These are phyloP conservation scores for Bremia lactucae DNA, from an alignment of 352 stramenopile species.

Conservation along the genomic window DNA sequence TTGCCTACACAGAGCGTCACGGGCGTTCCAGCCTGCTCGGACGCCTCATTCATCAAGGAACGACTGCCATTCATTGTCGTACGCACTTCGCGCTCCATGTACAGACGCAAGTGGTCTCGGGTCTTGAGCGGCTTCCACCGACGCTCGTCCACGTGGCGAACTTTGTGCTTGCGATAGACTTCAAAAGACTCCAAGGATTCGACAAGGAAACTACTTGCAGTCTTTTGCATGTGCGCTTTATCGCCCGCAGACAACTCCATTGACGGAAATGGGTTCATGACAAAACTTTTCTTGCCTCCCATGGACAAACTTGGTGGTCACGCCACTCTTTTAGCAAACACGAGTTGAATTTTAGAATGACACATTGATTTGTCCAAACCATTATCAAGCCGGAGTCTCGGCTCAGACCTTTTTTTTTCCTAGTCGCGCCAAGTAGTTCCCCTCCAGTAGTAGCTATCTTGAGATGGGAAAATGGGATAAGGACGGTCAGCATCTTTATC, in stretches of 20 bases:
- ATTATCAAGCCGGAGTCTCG: too few species aligned
- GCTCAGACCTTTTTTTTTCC: too few species aligned
- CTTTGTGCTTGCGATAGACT: slow-evolving; percentile 12
- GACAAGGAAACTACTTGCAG: slow-evolving; percentile 13
- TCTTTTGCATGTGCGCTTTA: slow-evolving; percentile 26
- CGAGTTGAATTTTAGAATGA: too few species aligned
- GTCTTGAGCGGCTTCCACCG: slow-evolving; percentile 38
- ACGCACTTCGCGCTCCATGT: slow-evolving; percentile 22
- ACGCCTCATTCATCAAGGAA: slow-evolving; percentile 21
- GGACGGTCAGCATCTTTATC: too few species aligned
- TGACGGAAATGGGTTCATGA: slow-evolving; percentile 28
- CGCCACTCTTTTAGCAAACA: too few species aligned
- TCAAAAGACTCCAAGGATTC: slow-evolving; percentile 22
- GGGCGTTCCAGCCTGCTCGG: slow-evolving; percentile 21
- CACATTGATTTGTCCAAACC: too few species aligned
- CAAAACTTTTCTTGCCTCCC: slow-evolving; percentile 18
- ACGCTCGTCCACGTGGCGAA: slow-evolving; percentile 19
- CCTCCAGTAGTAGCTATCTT: too few species aligned
- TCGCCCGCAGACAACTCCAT: slow-evolving; percentile 21
- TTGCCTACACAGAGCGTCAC: slow-evolving; percentile 20
- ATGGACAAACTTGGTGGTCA: too few species aligned
- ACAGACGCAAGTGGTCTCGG: slow-evolving; percentile 21
- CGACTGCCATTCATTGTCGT: slow-evolving; percentile 18
- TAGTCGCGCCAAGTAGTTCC: too few species aligned
- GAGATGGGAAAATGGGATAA: too few species aligned